Conservation (phyloP, 192 early-diverging fungal species). For the Gigaspora rosea region DNA sequence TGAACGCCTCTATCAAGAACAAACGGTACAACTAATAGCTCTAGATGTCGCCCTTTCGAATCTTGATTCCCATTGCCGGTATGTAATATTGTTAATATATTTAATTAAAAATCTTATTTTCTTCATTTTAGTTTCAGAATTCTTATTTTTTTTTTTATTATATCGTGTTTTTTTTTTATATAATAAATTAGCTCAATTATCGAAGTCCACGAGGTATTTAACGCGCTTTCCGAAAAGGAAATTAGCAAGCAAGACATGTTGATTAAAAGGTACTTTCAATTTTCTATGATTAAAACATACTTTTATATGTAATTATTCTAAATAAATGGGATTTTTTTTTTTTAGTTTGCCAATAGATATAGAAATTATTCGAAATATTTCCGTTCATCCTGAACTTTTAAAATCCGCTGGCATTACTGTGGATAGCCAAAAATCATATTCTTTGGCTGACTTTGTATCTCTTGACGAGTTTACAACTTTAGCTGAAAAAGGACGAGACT, state of each 20-base stretch:
- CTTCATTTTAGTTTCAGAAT: background rate
- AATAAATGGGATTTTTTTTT: background rate
- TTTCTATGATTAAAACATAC: background rate
- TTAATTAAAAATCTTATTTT: background rate
- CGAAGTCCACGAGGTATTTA: slow-evolving; percentile 48
- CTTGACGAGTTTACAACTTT: background rate
- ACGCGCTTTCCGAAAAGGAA: slow-evolving; percentile 44
- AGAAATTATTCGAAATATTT: slow-evolving; percentile 45
- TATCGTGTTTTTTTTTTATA: background rate
- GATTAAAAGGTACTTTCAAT: slow-evolving; percentile 40
- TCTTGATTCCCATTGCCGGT: slow-evolving; percentile 49
- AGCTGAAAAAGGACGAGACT: slow-evolving; percentile 8
- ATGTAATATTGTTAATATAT: background rate
- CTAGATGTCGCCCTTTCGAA: slow-evolving; percentile 54
- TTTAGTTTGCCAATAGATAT: slow-evolving; percentile 43
- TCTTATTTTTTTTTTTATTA: background rate
- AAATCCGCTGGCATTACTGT: background rate
- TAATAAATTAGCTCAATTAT: slow-evolving; percentile 39
- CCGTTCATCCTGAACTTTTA: slow-evolving; percentile 48
- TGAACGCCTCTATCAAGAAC: slow-evolving; percentile 46
- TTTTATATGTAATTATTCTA: background rate
- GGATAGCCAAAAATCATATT: background rate
- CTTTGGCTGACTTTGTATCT: slow-evolving; percentile 12
- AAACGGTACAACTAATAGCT: slow-evolving; percentile 52
- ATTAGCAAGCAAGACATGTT: slow-evolving; percentile 39